Conservation (phyloP, 306 rosid genomes). For the Calophaca sinica region DNA sequence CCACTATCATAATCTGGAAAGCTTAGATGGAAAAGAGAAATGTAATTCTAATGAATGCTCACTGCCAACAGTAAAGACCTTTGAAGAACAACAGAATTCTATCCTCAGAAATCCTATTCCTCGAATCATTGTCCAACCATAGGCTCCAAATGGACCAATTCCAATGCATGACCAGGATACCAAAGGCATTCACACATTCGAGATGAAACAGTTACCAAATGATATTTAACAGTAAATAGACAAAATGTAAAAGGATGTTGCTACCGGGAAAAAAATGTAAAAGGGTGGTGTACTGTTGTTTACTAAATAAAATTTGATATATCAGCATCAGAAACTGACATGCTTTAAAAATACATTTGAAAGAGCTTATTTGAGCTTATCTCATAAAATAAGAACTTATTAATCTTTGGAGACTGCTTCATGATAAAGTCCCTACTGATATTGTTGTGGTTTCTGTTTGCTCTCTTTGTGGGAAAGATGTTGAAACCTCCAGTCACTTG, state of each 20-base stretch:
- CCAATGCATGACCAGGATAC: background rate
- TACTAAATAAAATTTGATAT: too few species aligned
- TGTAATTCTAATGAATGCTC: background rate
- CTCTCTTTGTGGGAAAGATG: too few species aligned
- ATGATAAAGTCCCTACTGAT: too few species aligned
- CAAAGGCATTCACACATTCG: background rate
- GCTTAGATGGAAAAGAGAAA: slow-evolving; percentile 20
- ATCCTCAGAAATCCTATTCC: slow-evolving; percentile 6
- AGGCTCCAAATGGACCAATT: slow-evolving; percentile 37
- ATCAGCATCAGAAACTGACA: background rate
- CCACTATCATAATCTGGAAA: slow-evolving; percentile 6
- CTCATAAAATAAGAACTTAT: background rate
- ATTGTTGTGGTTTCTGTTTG: too few species aligned
- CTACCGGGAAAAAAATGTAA: background rate
- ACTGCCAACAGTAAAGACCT: slow-evolving; percentile 15
- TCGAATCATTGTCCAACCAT: slow-evolving; percentile 26
- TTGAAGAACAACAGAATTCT: slow-evolving; percentile 4
- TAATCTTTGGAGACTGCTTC: too few species aligned
- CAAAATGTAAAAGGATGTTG: background rate
- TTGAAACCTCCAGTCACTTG: too few species aligned
- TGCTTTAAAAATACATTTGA: background rate
- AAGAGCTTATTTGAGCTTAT: slow-evolving; percentile 1
- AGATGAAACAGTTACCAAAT: background rate
- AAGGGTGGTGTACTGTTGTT: too few species aligned
- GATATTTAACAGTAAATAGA: background rate